These are phyloP conservation scores for Brassica carinata DNA, from an alignment of 345 rosid species.

Conservation along the genomic window DNA sequence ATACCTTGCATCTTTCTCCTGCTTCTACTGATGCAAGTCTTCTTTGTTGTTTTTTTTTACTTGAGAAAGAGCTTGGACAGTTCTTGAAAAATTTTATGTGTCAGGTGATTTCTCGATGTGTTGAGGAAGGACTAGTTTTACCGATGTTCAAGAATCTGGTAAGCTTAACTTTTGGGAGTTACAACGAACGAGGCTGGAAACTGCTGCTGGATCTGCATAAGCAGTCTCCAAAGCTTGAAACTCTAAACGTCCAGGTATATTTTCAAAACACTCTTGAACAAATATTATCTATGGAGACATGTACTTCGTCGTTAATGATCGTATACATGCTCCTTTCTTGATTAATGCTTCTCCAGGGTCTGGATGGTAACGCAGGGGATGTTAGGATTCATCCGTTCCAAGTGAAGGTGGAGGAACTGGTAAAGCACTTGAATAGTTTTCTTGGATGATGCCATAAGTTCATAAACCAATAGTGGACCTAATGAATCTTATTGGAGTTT, in stretches of 20 bases:
- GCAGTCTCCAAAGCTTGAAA: constrained; percentile 15
- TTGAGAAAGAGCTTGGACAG: background rate
- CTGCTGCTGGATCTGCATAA: background rate
- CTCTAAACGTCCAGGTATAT: background rate
- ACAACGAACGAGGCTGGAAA: background rate
- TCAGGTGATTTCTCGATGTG: constrained; percentile 11
- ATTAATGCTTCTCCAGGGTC: no score
- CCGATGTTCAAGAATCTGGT: constrained; percentile 19
- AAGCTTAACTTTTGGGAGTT: background rate
- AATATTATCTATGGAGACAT: no score
- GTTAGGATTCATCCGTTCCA: background rate
- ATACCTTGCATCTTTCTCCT: background rate
- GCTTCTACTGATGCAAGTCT: background rate
- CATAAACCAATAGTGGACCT: no score
- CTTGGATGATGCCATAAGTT: no score
- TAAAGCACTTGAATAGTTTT: background rate
- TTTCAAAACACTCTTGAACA: background rate
- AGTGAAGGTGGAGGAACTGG: background rate
- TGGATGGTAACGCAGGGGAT: background rate
- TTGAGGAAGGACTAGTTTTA: background rate
- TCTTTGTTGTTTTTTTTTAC: background rate
- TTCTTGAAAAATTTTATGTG: constrained; percentile 4
- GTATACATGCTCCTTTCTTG: background rate
- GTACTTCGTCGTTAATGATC: background rate
- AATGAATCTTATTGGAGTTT: no score